phyloP scores from a whole-genome alignment of 345 rosid species.

The Bretschneidera sinensis region DNA sequence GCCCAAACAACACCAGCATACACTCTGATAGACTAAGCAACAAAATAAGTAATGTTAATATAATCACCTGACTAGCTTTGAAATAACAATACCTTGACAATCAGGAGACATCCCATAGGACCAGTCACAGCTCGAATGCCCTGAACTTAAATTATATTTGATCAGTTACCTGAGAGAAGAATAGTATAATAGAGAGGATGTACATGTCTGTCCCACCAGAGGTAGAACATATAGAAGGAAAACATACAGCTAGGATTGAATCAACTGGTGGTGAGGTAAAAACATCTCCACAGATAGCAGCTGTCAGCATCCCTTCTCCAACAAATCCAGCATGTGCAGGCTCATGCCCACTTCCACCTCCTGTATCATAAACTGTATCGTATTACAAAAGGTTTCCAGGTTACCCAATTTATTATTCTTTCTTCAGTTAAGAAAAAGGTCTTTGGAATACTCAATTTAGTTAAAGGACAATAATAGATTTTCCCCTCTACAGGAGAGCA shows the following conservation, averaged over 20 bases:
- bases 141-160: constrained; percentile 35
- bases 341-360: constrained; percentile 99
- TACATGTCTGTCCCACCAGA: background rate
- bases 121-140: constrained; percentile 98
- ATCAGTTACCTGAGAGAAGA: constrained; percentile 9
- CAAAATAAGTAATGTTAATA: background rate
- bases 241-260: constrained; percentile 83
- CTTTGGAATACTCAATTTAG: background rate
- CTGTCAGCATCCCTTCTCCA: constrained; percentile 99
- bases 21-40: background rate
- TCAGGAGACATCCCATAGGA: constrained; percentile 87
- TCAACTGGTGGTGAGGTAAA: constrained; percentile 94
- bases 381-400: background rate
- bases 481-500: background rate
- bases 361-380: constrained; percentile 30
- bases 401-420: background rate
- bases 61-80: constrained; percentile 3
- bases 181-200: background rate
- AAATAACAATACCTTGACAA: constrained; percentile 65
- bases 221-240: constrained; percentile 9
- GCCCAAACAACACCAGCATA: background rate
- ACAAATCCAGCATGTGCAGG: constrained; percentile 98
- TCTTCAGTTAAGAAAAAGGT: no score
- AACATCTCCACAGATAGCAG: constrained; percentile 93
- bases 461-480: background rate